Evolutionary conservation across 495 filamentous ascomycete species (phyloP), one percentile per base, ranked within the genome.

Genomic region (Aspergillus steynii): DNA sequence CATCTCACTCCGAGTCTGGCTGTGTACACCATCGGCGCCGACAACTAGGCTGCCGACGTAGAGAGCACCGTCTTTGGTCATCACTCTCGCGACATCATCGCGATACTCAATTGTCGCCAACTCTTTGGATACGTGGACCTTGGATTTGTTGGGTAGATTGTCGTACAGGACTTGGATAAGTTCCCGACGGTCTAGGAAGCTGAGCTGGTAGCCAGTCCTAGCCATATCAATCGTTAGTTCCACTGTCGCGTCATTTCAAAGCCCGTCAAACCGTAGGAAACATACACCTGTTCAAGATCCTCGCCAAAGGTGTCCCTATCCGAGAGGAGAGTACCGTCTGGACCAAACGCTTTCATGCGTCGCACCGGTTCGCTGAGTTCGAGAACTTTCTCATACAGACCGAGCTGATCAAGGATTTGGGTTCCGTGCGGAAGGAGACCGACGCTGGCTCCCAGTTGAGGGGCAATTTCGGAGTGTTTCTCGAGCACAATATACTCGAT

Each of bases 21-120:
- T 78, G 56, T 80, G 75, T 10, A 82, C 76, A 0, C 82, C 83
- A 62, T 85, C 83, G 25, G 75, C 74, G 0, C 81, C 82, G 15
- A 82, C 67, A 7, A 84, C 57, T 9, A 83, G 42, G 53, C 81
- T 71, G 0, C 81, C 82, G 6, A 62, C 55, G 53, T 68, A 75
- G 0, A 65, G 34, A 2, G 63, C 68, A 5, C 81, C 81, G 57
- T 66, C 60, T 20, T 54, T 51, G 5, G 63, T 55, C 5, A 20
- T 45, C 5, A 75, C 69, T 2, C 1, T n/a, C 4, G 55, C 52
- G 0, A 48, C n/a, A 14, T 61, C 37, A 42, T 53, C 55, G 1
- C 56, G 9, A 2, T 65, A 7, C 27, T 61, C 45, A 5, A 74
- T 53, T 12, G 27, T 56, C 10, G 29, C 20, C 7, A 74, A 61